Evolutionary conservation across 2,329 filamentous ascomycete genomes (phyloP), one percentile per base, ranked within the genome.

Genomic region (Colletotrichum sp.): DNA sequence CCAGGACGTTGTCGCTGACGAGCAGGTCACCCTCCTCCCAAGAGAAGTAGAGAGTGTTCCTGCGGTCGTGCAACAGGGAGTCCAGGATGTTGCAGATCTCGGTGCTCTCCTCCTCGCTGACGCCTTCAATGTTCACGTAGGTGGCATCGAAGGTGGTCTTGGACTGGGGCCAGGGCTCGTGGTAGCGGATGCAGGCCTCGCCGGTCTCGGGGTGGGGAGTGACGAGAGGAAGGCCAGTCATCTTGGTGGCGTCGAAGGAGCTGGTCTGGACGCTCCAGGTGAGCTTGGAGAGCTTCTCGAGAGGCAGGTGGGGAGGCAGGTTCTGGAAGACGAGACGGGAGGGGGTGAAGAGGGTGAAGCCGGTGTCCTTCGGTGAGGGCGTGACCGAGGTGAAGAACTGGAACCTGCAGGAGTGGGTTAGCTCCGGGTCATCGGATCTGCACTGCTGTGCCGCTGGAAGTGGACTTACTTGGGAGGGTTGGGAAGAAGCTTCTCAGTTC

Each of bases 11-110:
- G 77, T 91, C 90, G 75, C 83, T 90, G 7, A 92, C 80, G 2
- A 92, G 77, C 49, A 92, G 62, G 78, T 92, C 90, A 0, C 90
- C 90, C 81, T 89, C 86, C 69, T 91, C 86, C 89, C 90, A 92
- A 7, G 84, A 80, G 71, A 90, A 88, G 70, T 88, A 88, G 49
- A 89, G 84, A 9, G 86, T 87, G 0, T 90, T 86, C 0, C 89
- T 84, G 7, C 88, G 84, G 77, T 91, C 90, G 71, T 90, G 88
- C 2, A 90, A 80, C 0, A 88, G 80, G 0, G 80, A 79, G 68
- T 88, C 85, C 4, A 91, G 79, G 0, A 84, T 78, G 3, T 85
- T 82, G 30, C 84, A 87, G 7, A 88, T 80, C 2, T 84, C 78
- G 0, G 78, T 73, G 49, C 84, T 83, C n/a, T 86, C 84, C 0